Conservation (phyloP, 2,329 filamentous ascomycete species). For the Samsoniella hepiali region DNA sequence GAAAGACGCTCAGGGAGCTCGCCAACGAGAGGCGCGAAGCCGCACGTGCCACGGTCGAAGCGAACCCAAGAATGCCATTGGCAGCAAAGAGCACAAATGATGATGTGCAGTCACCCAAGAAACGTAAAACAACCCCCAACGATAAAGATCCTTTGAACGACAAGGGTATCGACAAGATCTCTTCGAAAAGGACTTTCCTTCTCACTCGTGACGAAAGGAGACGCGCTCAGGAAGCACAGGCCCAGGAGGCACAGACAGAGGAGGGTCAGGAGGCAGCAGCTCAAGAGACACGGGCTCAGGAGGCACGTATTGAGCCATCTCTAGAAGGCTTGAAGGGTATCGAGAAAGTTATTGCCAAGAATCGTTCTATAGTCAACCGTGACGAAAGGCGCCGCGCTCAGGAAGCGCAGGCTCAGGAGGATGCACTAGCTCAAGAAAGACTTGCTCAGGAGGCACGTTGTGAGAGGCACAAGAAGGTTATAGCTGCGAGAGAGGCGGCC, state of each 20-base stretch:
- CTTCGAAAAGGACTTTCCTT: too few relatives aligned
- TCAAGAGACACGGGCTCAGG: too few relatives aligned
- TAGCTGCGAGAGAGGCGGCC: constrained; percentile 16
- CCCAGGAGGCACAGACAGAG: too few relatives aligned
- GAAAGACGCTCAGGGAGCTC: constrained; percentile 47
- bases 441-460: too few relatives aligned
- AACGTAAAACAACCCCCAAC: constrained; percentile 35
- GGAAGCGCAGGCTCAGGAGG: constrained; percentile 5
- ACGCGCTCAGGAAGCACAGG: too few relatives aligned
- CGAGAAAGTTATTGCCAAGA: too few relatives aligned
- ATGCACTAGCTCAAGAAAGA: too few relatives aligned
- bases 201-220: too few relatives aligned
- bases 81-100: constrained; percentile 59
- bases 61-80: constrained; percentile 45
- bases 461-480: neutral
- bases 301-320: too few relatives aligned
- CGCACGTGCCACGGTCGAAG: constrained; percentile 30
- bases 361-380: constrained; percentile 17
- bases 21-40: constrained; percentile 41
- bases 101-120: constrained; percentile 57
- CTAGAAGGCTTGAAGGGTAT: too few relatives aligned
- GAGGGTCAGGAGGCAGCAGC: too few relatives aligned
- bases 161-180: too few relatives aligned
- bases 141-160: constrained; percentile 41
- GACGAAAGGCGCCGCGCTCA: constrained; percentile 23